These are phyloP conservation scores for Diaporthe sp. DNA, from an alignment of 2,329 filamentous ascomycete genomes.

Conservation along the genomic window DNA sequence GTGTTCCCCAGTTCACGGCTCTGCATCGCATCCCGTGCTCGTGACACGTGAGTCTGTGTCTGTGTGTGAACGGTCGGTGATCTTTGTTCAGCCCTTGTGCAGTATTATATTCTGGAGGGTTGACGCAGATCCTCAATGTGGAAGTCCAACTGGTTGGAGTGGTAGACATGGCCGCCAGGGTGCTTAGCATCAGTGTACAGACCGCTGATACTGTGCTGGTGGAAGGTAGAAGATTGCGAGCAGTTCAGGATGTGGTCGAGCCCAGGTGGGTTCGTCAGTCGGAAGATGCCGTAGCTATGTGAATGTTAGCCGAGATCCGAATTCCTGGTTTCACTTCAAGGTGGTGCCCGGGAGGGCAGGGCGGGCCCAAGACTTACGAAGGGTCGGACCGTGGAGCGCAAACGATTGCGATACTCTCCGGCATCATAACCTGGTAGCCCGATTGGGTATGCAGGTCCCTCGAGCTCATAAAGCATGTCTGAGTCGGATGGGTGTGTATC, in stretches of 20 bases:
- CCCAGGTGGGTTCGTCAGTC: constrained; percentile 92
- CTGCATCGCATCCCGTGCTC: neutral
- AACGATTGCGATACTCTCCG: constrained; percentile 96
- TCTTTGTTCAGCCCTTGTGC: neutral
- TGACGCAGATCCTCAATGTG: constrained; percentile 67
- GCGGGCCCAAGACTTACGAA: constrained; percentile 66
- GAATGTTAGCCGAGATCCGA: constrained; percentile 17
- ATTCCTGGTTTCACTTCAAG: neutral
- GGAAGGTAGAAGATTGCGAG: constrained; percentile 83
- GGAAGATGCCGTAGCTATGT: constrained; percentile 86
- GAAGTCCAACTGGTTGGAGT: constrained; percentile 74
- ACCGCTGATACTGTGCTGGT: constrained; percentile 76
- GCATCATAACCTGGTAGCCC: constrained; percentile 95
- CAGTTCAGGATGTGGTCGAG: constrained; percentile 88
- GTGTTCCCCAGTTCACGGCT: neutral
- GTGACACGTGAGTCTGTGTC: neutral
- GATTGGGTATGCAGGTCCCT: constrained; percentile 93
- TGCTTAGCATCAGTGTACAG: constrained; percentile 82
- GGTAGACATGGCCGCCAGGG: constrained; percentile 77
- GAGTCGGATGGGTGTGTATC: constrained; percentile 98
- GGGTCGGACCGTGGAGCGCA: constrained; percentile 87
- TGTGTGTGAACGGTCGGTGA: neutral
- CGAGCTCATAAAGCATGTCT: constrained; percentile 98
- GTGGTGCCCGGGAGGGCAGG: neutral
- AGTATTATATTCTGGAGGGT: constrained; percentile 40